Conservation (phyloP, 1,139 yeast species). For the Lodderomyces beijingensis region DNA sequence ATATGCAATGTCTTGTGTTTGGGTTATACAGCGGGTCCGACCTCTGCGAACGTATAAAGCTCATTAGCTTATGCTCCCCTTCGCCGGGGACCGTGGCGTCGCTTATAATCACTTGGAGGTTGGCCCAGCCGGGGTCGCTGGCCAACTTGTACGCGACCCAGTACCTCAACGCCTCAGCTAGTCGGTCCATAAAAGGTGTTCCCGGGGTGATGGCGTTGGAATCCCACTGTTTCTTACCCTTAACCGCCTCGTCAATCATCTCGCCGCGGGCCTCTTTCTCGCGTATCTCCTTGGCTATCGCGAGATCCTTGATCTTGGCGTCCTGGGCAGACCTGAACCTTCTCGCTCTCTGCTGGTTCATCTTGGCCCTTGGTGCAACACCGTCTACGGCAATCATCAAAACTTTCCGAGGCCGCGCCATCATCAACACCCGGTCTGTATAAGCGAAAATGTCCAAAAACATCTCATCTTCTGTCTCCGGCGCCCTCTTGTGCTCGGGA, state of each 20-base stretch:
- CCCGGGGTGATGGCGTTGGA: slow-evolving; percentile 99
- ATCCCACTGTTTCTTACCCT: slow-evolving; percentile 68
- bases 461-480: slow-evolving; percentile 97
- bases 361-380: slow-evolving; percentile 97
- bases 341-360: slow-evolving; percentile 97
- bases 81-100: slow-evolving; percentile 99
- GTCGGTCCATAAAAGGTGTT: slow-evolving; percentile 91
- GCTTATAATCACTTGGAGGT: slow-evolving; percentile 76
- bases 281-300: slow-evolving; percentile 47
- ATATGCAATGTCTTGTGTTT: slow-evolving; percentile 87
- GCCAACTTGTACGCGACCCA: slow-evolving; percentile 87
- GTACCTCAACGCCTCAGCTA: slow-evolving; percentile 78
- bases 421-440: slow-evolving; percentile 81
- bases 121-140: slow-evolving; percentile 88
- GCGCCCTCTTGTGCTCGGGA: slow-evolving; percentile 86
- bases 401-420: slow-evolving; percentile 93
- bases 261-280: slow-evolving; percentile 61
- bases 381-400: slow-evolving; percentile 97
- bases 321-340: slow-evolving; percentile 94
- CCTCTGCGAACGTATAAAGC: slow-evolving; percentile 80
- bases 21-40: slow-evolving; percentile 84
- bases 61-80: slow-evolving; percentile 98
- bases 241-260: slow-evolving; percentile 58
- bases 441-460: slow-evolving; percentile 83
- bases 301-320: slow-evolving; percentile 58